These are phyloP conservation scores for Prototheca cutis DNA, from an alignment of 163 green algal species.

Conservation along the genomic window DNA sequence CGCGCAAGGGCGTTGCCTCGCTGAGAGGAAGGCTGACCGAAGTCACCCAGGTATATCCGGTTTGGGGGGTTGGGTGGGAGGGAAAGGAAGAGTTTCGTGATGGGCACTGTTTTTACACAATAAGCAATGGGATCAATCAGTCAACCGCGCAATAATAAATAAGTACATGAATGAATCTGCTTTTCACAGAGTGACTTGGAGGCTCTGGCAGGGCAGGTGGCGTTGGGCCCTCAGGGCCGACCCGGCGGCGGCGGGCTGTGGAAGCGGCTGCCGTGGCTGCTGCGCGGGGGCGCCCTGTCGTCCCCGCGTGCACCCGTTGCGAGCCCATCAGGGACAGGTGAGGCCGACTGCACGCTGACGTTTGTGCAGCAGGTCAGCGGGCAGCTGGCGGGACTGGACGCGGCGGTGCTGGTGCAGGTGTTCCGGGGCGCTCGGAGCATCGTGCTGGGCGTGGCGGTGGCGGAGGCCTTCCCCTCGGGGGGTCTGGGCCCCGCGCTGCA, in stretches of 20 bases:
- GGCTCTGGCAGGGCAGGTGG: conserved; percentile 13
- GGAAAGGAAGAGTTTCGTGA: no score
- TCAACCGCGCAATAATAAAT: no score
- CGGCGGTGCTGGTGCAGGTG: conserved; percentile 8
- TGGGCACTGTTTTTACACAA: no score
- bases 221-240: conserved; percentile 1
- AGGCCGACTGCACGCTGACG: no score
- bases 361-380: background rate
- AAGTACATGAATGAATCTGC: no score
- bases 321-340: no score
- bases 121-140: no score
- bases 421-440: background rate
- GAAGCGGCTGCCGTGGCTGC: background rate
- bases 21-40: conserved; percentile 6
- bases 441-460: conserved; percentile 7
- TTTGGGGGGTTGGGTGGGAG: no score
- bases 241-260: background rate
- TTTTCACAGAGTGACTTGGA: conserved; percentile 25
- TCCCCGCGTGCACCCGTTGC: no score
- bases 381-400: conserved; percentile 13
- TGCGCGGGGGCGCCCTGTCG: background rate
- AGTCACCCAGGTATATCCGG: no score
- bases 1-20: background rate
- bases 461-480: conserved; percentile 9
- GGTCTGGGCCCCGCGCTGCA: background rate